These are phyloP conservation scores for Cyanophora paradoxa DNA, from an alignment of 78 protist species.

Conservation along the genomic window DNA sequence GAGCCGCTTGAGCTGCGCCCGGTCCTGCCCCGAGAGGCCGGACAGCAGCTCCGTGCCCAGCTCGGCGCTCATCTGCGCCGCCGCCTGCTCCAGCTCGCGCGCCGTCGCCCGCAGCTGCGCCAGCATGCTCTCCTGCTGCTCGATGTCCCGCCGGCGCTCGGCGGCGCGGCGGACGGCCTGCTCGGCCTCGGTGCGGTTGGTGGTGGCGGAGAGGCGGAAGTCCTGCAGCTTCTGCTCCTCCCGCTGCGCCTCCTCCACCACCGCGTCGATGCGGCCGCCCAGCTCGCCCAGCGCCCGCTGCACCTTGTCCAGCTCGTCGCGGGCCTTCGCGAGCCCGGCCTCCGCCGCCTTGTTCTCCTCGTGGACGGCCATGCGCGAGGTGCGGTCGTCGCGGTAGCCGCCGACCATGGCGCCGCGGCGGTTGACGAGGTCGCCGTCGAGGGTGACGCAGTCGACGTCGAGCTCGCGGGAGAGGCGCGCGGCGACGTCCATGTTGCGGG, in stretches of 20 bases:
- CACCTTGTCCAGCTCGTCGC: slow-evolving; percentile 7
- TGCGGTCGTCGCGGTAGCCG: slow-evolving; percentile 69
- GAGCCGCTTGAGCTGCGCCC: neutral
- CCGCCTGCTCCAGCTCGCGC: neutral
- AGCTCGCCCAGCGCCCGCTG: neutral
- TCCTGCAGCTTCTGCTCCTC: neutral
- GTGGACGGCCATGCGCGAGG: slow-evolving; percentile 16
- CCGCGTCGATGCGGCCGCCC: neutral
- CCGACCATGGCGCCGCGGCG: slow-evolving; percentile 88
- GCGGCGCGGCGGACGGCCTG: neutral
- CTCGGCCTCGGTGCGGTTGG: neutral
- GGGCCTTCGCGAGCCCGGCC: neutral
- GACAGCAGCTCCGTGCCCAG: neutral
- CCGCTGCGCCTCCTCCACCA: neutral
- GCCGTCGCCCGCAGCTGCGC: neutral
- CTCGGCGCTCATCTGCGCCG: slow-evolving; percentile 19
- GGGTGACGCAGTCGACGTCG: slow-evolving; percentile 73
- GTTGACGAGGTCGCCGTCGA: slow-evolving; percentile 79
- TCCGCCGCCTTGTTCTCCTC: slow-evolving; percentile 2
- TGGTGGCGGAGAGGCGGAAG: neutral
- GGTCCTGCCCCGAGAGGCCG: neutral
- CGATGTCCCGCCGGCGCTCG: neutral
- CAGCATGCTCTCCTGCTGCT: neutral
- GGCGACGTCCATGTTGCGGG: slow-evolving; percentile 61
- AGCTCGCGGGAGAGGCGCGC: slow-evolving; percentile 8